These are phyloP conservation scores for Dactylellina leptospora DNA, from an alignment of 2,329 filamentous ascomycete species.

Conservation along the genomic window DNA sequence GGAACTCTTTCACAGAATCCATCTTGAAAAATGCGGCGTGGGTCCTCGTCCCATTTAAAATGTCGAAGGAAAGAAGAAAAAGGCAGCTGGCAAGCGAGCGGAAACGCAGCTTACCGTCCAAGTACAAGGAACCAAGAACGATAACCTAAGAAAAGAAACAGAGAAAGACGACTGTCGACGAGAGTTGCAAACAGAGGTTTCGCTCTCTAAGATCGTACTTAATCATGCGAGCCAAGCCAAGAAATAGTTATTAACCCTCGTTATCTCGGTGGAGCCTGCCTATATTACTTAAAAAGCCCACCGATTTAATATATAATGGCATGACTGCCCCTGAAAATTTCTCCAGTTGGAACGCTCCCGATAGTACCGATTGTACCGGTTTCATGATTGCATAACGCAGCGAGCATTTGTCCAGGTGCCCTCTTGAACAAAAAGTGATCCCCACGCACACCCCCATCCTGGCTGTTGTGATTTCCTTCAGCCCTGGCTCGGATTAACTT, in stretches of 20 bases:
- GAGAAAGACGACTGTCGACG: slow-evolving; percentile 25
- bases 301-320: slow-evolving; percentile 46
- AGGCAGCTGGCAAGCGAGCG: slow-evolving; percentile 27
- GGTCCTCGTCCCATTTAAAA: slow-evolving; percentile 30
- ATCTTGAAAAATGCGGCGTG: slow-evolving; percentile 40
- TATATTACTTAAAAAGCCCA: slow-evolving; percentile 42
- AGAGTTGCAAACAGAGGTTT: slow-evolving; percentile 17
- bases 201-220: neutral
- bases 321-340: slow-evolving; percentile 51
- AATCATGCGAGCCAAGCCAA: slow-evolving; percentile 31
- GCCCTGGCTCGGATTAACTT: slow-evolving; percentile 21
- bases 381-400: slow-evolving; percentile 35
- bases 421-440: neutral
- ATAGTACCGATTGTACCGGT: slow-evolving; percentile 53
- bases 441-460: slow-evolving; percentile 6
- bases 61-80: slow-evolving; percentile 14
- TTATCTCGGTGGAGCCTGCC: slow-evolving; percentile 53
- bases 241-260: slow-evolving; percentile 19
- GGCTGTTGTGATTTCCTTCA: slow-evolving; percentile 20
- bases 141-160: slow-evolving; percentile 9
- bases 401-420: slow-evolving; percentile 12
- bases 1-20: slow-evolving; percentile 45
- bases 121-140: slow-evolving; percentile 9
- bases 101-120: slow-evolving; percentile 27
- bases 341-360: slow-evolving; percentile 48